Evolutionary conservation across 169 alveolate genomes (phyloP), one percentile per base, ranked within the genome.

Genomic region (Plasmodium ovale): DNA sequence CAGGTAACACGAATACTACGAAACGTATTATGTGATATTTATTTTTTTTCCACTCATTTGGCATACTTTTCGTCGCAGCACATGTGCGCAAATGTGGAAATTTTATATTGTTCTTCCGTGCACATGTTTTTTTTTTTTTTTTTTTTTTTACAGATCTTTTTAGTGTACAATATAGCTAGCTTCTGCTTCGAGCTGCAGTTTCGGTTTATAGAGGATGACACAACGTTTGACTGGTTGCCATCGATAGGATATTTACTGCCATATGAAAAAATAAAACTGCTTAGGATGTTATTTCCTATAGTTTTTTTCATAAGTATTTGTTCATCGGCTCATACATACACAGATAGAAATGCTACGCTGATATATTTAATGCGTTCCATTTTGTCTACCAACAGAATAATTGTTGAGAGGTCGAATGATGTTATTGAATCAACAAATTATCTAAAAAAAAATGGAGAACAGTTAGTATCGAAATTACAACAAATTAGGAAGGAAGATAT

Each of bases 201-300:
- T 54, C 90, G 90, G 33, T 82, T 82, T 54, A 82, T 82, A 37
- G 90, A 82, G 65, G 90, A 82, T 42, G 90, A 82, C 39, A 82
- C 90, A 58, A 82, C 90, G 3, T 82, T 82, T 56, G 90, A 82
- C 56, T 82, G 90, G 90, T 21, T 82, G 14, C 90, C 90, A 37
- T 47, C 53, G 31, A 19, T 82, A n/a, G 90, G 90, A 25, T 82
- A 82, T 65, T 29, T 82, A 16, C 56, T 82, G 27, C 90, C 90
- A 33, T 82, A 65, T 82, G 90, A 82, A 56, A 82, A 82, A 42
- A 82, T 82, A 31, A 64, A 65, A 53, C 65, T 82, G 35, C 82
- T 82, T 35, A 64, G 90, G 59, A 82, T 56, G 62, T 21, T 82
- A 65, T 82, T 82, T 68, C 90, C 90, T 7, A 25, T 64, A 10